Conservation (phyloP, 2,329 filamentous ascomycete genomes). For the Colletotrichum horii region DNA sequence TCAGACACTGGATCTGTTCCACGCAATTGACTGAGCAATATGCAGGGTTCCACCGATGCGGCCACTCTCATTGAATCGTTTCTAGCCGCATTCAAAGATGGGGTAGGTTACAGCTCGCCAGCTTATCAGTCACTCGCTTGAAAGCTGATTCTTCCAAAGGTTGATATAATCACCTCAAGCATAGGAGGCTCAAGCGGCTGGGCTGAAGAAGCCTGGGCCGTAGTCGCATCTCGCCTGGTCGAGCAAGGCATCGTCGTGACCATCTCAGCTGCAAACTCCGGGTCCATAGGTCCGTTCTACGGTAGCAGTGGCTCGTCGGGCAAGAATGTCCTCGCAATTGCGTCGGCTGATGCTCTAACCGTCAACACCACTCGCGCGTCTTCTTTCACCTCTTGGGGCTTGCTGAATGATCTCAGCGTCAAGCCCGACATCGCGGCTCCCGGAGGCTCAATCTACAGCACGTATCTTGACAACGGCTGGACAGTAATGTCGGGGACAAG, state of each 20-base stretch:
- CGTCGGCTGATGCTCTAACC: slow-evolving; percentile 36
- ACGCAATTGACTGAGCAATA: background rate
- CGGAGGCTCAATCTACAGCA: slow-evolving; percentile 45
- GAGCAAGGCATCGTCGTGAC: slow-evolving; percentile 53
- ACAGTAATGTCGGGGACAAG: slow-evolving; percentile 51
- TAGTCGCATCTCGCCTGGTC: slow-evolving; percentile 45
- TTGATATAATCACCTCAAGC: slow-evolving; percentile 48
- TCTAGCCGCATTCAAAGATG: slow-evolving; percentile 37
- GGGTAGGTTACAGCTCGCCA: slow-evolving; percentile 19
- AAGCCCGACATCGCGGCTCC: slow-evolving; percentile 50
- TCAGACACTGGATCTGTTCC: background rate
- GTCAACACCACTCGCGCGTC: background rate
- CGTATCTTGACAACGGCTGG: slow-evolving; percentile 41
- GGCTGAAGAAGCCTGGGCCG: slow-evolving; percentile 45
- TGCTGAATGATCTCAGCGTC: slow-evolving; percentile 44
- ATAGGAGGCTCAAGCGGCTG: slow-evolving; percentile 44
- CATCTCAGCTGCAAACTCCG: slow-evolving; percentile 57
- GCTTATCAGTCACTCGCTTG: fast-evolving
- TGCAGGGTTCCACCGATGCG: background rate
- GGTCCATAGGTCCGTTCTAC: slow-evolving; percentile 52
- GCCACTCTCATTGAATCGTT: slow-evolving; percentile 35
- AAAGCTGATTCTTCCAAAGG: background rate
- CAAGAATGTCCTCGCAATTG: slow-evolving; percentile 47
- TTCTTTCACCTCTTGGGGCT: slow-evolving; percentile 47
- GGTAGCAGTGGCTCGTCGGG: slow-evolving; percentile 44